phyloP scores from a whole-genome alignment of 2,329 filamentous ascomycete genomes.

The Colletotrichum magnum region DNA sequence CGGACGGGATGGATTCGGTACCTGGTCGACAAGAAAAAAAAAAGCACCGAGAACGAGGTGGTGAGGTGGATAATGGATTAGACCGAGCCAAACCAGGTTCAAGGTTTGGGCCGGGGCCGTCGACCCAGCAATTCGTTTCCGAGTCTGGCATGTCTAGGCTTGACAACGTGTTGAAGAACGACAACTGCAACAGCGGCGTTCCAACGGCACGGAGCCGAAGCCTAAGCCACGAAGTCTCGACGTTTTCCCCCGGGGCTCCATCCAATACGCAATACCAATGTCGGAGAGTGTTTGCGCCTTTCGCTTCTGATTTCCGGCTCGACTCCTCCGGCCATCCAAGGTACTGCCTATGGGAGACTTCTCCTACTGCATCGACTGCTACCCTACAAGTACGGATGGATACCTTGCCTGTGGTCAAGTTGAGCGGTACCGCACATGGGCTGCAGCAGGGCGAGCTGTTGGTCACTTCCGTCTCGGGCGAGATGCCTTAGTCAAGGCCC shows the following conservation, averaged over 20 bases:
- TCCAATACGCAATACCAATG: too few relatives aligned
- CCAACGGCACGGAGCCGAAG: neutral
- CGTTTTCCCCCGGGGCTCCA: too few relatives aligned
- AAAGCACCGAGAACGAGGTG: neutral
- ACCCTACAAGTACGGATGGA: too few relatives aligned
- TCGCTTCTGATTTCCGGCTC: too few relatives aligned
- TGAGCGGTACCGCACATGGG: constrained; percentile 6
- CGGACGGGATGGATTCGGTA: neutral
- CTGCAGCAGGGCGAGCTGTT: neutral
- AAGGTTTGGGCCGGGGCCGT: neutral
- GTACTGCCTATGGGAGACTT: too few relatives aligned
- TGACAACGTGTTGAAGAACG: neutral
- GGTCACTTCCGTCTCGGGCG: constrained; percentile 19
- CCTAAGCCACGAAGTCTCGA: too few relatives aligned
- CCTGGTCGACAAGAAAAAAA: neutral
- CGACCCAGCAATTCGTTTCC: neutral
- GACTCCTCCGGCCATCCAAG: too few relatives aligned
- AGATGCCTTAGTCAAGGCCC: constrained; percentile 15
- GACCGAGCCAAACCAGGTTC: neutral
- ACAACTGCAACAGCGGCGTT: neutral
- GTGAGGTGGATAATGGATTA: neutral
- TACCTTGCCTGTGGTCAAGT: neutral
- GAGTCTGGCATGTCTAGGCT: neutral
- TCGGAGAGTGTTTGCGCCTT: too few relatives aligned
- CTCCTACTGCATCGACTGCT: too few relatives aligned